Conservation (phyloP, 1,284 basidiomycete species). For the Ustilago esculenta region DNA sequence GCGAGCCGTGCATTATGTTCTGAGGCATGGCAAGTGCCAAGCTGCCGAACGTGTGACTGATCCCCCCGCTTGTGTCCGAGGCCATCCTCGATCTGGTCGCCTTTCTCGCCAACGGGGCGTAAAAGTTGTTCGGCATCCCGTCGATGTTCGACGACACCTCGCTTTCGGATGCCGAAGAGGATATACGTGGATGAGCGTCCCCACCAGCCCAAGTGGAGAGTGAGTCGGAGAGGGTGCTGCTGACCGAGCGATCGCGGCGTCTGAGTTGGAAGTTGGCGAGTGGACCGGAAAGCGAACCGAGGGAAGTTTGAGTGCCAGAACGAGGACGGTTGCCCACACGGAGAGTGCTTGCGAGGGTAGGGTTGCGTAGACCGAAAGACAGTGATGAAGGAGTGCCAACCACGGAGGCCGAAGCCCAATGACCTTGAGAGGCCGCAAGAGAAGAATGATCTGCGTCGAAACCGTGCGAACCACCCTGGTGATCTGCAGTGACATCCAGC, state of each 20-base stretch:
- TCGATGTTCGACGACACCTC: constrained; percentile 12
- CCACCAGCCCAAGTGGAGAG: constrained; percentile 13
- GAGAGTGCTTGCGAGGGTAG: not conserved
- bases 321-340: not conserved
- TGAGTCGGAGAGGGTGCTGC: constrained; percentile 24
- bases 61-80: constrained; percentile 1
- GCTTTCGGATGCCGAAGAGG: constrained; percentile 23
- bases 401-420: not conserved
- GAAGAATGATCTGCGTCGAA: not conserved
- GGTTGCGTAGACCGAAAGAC: constrained; percentile 1
- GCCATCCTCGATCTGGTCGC: constrained; percentile 9
- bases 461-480: not conserved
- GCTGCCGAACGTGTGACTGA: constrained; percentile 3
- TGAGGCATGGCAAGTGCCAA: constrained; percentile 9
- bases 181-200: constrained; percentile 4
- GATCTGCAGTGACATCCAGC: constrained; percentile 11
- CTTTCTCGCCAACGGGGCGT: constrained; percentile 10
- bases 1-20: not conserved
- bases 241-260: constrained; percentile 18
- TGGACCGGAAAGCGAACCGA: constrained; percentile 6
- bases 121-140: constrained; percentile 6
- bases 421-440: not conserved
- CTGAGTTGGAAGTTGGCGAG: constrained; percentile 20
- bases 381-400: not conserved
- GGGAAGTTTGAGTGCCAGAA: constrained; percentile 3